A percentile compares a stretch with the other conserved stretches of the same genome.
phyloP scores from a whole-genome alignment of 345 rosid genomes.

The Boechera stricta region DNA sequence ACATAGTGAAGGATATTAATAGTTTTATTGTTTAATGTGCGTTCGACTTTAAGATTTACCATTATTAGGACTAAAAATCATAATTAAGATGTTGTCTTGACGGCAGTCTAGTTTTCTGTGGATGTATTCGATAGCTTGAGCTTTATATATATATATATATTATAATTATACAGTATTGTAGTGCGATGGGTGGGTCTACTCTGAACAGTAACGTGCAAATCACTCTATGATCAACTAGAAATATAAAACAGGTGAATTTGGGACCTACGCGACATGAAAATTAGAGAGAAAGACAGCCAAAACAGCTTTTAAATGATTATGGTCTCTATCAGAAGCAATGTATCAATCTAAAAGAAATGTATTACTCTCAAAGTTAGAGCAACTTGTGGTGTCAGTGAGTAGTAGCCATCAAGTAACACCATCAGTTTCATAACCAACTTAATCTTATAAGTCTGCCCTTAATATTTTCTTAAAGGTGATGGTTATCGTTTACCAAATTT shows the following conservation, averaged over 20 bases:
- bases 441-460: not conserved
- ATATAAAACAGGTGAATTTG: conserved; percentile 24
- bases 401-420: conserved; percentile 42
- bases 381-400: conserved; percentile 30
- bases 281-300: conserved; percentile 25
- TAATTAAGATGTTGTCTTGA: not conserved
- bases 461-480: conserved; percentile 5
- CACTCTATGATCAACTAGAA: conserved; percentile 31
- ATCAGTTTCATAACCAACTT: conserved; percentile 34
- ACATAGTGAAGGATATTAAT: not conserved
- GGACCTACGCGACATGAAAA: conserved; percentile 38
- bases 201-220: conserved; percentile 44
- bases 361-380: conserved; percentile 37
- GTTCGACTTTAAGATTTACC: not conserved
- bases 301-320: conserved; percentile 38
- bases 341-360: conserved; percentile 36
- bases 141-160: conserved; percentile 6
- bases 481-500: conserved; percentile 14
- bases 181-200: conserved; percentile 35
- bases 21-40: conserved; percentile 13
- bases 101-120: conserved; percentile 3
- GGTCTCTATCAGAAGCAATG: conserved; percentile 42
- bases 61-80: not conserved
- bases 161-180: conserved; percentile 16
- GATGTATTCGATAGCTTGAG: conserved; percentile 18